Percentiles rank a stretch among this genome's conserved stretches.
These are phyloP conservation scores for Chlamydomonas applanata DNA, from an alignment of 139 green algal species.

Conservation along the genomic window DNA sequence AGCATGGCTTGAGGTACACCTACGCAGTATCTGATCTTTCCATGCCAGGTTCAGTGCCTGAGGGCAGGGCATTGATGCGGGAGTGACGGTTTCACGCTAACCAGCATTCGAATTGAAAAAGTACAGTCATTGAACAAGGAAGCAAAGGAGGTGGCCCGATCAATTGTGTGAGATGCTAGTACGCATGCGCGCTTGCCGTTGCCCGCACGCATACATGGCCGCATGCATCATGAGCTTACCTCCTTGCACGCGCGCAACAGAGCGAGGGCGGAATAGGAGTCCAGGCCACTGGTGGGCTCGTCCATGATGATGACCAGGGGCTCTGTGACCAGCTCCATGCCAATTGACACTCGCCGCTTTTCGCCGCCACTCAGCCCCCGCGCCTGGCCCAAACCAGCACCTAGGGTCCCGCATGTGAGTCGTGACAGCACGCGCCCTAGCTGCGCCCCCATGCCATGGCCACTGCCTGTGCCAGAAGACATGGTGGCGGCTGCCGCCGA, in stretches of 20 bases:
- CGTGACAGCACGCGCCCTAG: background rate
- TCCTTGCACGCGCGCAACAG: slow-evolving; percentile 61
- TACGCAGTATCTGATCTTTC: no score
- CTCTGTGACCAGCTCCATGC: slow-evolving; percentile 71
- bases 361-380: slow-evolving; percentile 64
- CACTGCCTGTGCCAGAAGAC: background rate
- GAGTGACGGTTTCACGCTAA: no score
- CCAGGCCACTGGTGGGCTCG: slow-evolving; percentile 73
- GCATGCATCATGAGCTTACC: slow-evolving; percentile 11
- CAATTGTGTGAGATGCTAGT: no score
- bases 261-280: slow-evolving; percentile 61
- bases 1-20: no score
- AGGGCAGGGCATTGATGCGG: no score
- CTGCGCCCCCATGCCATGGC: background rate
- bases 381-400: slow-evolving; percentile 9
- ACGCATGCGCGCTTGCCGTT: slow-evolving; percentile 4
- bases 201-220: background rate
- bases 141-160: background rate
- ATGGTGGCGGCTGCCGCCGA: background rate
- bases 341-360: slow-evolving; percentile 65
- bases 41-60: no score
- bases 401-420: background rate
- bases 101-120: no score
- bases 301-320: slow-evolving; percentile 47
- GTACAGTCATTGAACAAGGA: no score